Percentiles rank a stretch among this genome's conserved stretches.
Evolutionary conservation across 2,329 filamentous ascomycete genomes (phyloP).

Genomic region (Cytospora chrysosperma): DNA sequence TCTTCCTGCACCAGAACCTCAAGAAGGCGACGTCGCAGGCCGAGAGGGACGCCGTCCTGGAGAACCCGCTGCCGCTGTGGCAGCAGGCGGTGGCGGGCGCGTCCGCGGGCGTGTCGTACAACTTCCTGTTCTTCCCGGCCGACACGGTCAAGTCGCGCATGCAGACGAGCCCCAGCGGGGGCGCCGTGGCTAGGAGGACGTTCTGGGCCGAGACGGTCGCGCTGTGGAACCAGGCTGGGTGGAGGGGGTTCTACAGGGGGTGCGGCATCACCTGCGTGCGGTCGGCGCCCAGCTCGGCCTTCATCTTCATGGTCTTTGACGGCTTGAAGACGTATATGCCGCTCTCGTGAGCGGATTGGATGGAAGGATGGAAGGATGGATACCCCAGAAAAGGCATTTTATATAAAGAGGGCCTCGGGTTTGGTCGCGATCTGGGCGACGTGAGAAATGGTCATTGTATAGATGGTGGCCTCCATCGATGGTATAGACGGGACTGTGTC

Average conservation of each 20-base stretch:
- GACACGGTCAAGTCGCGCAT: slow-evolving; percentile 97
- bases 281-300: slow-evolving; percentile 91
- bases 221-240: slow-evolving; percentile 79
- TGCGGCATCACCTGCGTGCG: slow-evolving; percentile 90
- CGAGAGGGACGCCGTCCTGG: slow-evolving; percentile 42
- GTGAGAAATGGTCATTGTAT: neutral
- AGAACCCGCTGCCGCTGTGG: slow-evolving; percentile 68
- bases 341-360: slow-evolving; percentile 38
- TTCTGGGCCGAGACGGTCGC: slow-evolving; percentile 71
- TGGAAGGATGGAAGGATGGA: no score
- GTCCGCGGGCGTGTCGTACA: slow-evolving; percentile 87
- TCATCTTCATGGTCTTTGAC: slow-evolving; percentile 96
- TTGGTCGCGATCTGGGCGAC: neutral
- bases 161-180: slow-evolving; percentile 77
- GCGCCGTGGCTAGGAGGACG: slow-evolving; percentile 54
- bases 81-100: slow-evolving; percentile 88
- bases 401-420: neutral
- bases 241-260: slow-evolving; percentile 86
- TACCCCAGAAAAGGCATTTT: neutral
- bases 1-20: slow-evolving; percentile 63
- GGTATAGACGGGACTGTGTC: neutral
- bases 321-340: slow-evolving; percentile 71
- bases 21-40: slow-evolving; percentile 38
- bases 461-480: neutral
- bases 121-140: slow-evolving; percentile 95